Evolutionary conservation across 257 asterid genomes (phyloP).

Genomic region (Fraxinus anomala): DNA sequence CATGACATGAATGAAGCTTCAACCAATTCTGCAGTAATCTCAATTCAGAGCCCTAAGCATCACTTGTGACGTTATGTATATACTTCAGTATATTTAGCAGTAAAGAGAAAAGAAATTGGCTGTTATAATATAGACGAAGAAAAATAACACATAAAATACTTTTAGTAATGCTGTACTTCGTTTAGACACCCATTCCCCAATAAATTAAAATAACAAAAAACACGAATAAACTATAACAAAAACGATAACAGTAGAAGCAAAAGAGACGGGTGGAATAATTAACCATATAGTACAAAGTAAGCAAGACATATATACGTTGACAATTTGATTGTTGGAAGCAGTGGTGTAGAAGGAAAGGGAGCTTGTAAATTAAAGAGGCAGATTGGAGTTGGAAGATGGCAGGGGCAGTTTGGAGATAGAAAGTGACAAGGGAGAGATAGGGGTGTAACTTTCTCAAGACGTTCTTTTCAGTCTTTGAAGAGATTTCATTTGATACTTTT

Average conservation of each 20-base stretch:
- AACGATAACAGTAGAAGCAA: no score
- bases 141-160: neutral
- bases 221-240: neutral
- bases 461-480: neutral
- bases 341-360: neutral
- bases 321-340: neutral
- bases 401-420: neutral
- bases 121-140: neutral
- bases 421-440: neutral
- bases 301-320: no score
- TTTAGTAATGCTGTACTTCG: neutral
- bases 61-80: neutral
- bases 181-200: neutral
- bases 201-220: neutral
- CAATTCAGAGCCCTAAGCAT: neutral
- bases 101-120: neutral
- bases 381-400: neutral
- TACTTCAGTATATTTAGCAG: neutral
- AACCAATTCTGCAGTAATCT: neutral
- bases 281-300: no score
- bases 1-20: neutral
- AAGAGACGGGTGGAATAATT: no score
- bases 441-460: neutral
- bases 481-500: neutral
- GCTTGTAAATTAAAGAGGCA: neutral